Evolutionary conservation across 169 alveolate genomes (phyloP).

Genomic region (Prorocentrum cordatum): DNA sequence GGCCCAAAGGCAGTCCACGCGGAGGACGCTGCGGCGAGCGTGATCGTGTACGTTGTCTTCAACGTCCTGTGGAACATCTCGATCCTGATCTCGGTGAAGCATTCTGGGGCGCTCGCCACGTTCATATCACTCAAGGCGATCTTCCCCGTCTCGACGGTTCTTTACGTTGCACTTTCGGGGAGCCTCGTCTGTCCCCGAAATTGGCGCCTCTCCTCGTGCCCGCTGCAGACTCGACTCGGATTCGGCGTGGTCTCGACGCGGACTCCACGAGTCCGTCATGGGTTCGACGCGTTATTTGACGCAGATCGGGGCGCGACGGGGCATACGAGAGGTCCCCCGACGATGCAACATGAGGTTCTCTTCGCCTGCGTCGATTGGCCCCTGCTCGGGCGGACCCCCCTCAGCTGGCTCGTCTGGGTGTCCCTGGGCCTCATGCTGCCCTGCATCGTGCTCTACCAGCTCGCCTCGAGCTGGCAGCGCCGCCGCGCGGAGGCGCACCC

Average conservation of each 20-base stretch:
- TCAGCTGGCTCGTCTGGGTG: constrained; percentile 26
- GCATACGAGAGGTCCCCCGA: no score
- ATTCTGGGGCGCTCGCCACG: constrained; percentile 34
- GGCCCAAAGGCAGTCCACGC: constrained; percentile 16
- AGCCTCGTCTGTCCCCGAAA: no score
- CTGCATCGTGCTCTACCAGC: constrained; percentile 25
- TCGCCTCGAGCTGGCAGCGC: constrained; percentile 26
- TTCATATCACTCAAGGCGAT: constrained; percentile 39
- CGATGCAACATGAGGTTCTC: no score
- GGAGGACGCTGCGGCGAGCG: constrained; percentile 10
- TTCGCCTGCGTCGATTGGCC: constrained; percentile 41
- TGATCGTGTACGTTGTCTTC: neutral
- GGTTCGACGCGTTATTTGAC: no score
- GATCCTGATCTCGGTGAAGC: constrained; percentile 27
- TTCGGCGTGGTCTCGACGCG: no score
- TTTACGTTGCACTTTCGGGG: no score
- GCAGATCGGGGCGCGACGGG: no score
- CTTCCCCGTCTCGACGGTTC: constrained; percentile 24
- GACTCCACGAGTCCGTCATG: no score
- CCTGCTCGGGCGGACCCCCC: neutral
- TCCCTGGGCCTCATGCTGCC: constrained; percentile 29
- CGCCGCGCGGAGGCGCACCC: constrained; percentile 5
- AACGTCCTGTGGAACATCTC: constrained; percentile 34
- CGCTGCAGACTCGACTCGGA: no score
- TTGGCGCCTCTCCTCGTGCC: no score